Evolutionary conservation across 805 yeast genomes (phyloP), one percentile per base, ranked within the genome.

Genomic region (Jamesozyma hellenica): DNA sequence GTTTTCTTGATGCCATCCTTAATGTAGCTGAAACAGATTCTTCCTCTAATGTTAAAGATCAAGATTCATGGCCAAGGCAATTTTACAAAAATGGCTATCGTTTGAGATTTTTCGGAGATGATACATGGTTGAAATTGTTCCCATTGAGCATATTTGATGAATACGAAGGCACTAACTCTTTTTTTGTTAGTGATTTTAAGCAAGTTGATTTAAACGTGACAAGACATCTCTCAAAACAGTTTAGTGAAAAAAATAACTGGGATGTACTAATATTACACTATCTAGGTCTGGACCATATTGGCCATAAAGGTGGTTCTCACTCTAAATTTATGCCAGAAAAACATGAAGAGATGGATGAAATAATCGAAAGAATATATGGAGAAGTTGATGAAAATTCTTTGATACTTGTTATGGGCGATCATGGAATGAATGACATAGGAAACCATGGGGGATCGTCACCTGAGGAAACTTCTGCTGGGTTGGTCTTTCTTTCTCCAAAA

Each of bases 371-470:
- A 28, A 56, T 90, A 0, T 84, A 75, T 52, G 54, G 61, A 1
- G 53, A 65, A 14, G 56, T 67, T 14, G 66, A 66, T 11, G 62
- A 66, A 16, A 70, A 70, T 9, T 80, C 95, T 0, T 58, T 92
- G 36, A 60, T 90, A 17, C 73, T 88, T 4, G 73, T 88, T 0
- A 63, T 83, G 67, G 97, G 97, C 0, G 97, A 88, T 51, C 97
- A 88, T 58, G 97, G 96, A 3, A 88, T 88, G 96, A 87, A 87
- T 54, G 94, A 87, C 38, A 74, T 82, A 4, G 96, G 96, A 1
- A 90, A 88, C 51, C 97, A 92, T 58, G 99, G 99, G 7, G 99
- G 97, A 1, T 84, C 96, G 0, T 82, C 96, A 3, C 56, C 70
- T 0, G 95, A 96, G 2, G 99, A 92, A 59, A 90, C 96, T 0